Evolutionary conservation across 2,329 filamentous ascomycete genomes (phyloP), one percentile per base, ranked within the genome.

Genomic region (Camptophora hylomeconis): DNA sequence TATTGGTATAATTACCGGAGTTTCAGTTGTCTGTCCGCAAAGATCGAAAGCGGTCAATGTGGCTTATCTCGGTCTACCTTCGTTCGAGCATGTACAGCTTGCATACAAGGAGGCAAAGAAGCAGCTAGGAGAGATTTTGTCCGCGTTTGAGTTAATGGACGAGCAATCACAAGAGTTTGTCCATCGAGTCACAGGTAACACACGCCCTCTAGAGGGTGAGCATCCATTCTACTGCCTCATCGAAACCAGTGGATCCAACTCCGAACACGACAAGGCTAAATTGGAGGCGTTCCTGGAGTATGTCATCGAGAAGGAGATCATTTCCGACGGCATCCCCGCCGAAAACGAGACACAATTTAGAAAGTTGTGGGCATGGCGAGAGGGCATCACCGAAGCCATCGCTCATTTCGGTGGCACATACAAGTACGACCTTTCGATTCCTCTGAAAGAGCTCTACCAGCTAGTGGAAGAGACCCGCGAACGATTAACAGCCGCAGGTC

Each of bases 141-240:
- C 87, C 3, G 89, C 89, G 0, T 98, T 98, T 51, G 89, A 98
- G 61, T 67, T 98, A 39, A 98, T 98, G 87, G 89, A 98, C 45
- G 73, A 71, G 11, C 66, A 73, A 39, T 87, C 75, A 38, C 89
- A 95, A 57, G 63, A 73, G 37, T 61, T 93, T 20, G 82, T 92
- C 20, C 66, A 73, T 32, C 60, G 67, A 30, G 79, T 84, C 19
- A 83, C 79, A 7, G 74, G 75, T 15, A 80, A 78, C 48, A 81
- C 79, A 49, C 67, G 74, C 33, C 89, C 89, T 1, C 65, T 98
- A 3, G 84, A 93, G 42, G 74, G 67, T 31, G 73, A 84, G 20
- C 68, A 93, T 49, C 83, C 84, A 0, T 98, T 98, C 60, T 98
- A 95, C 65, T 94, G 87, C 53, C 65, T 98, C 26, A 75, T 98